Evolutionary conservation across 202 grass and related monocot genomes (phyloP), one percentile per base, ranked within the genome.

Genomic region (Dendrocalamus latiflorus): DNA sequence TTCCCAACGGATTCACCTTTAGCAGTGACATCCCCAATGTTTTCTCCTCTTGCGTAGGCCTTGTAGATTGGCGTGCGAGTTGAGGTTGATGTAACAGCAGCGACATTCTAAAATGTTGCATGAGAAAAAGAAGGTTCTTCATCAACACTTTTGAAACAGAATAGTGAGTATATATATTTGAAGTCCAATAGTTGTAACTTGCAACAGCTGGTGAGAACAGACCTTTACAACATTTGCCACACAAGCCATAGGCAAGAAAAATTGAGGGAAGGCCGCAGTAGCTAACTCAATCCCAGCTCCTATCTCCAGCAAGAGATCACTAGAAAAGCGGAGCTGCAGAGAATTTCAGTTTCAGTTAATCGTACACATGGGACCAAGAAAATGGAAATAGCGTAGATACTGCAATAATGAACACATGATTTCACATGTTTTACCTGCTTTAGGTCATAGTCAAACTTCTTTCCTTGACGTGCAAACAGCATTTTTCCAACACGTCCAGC

Each of bases 401-500:
- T 44, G 9, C 8, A 47, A 41, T 88, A 77, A 47, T 64, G 58
- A 38, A 58, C 24, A 34, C 28, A 56, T 79, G 39, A 3, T 78
- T 76, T 47, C 17, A 30, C 2, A 44, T 68, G 65, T 66, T 76
- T 67, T 86, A 99, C 96, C 96, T 99, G 96, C 86, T 99, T 99
- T 81, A 99, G 75, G 86, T 99, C 96, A 82, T 99, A 86, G 75
- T 99, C 96, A 85, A 99, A 99, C 79, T 99, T 99, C 86, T 90
- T 99, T 66, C 96, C 96, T 92, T 99, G 96, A 30, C 96, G 91
- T 42, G 96, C 90, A 94, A 95, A 99, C 80, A 99, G 84, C 96
- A 99, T 99, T 92, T 99, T 99, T 17, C 96, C 96, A 20, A 99
- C 86, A 87, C 95, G 95, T 6, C 96, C 96, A 76, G 96, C 96